These are phyloP conservation scores for Colletotrichum liaoningense DNA, from an alignment of 2,329 filamentous ascomycete genomes.

Conservation along the genomic window DNA sequence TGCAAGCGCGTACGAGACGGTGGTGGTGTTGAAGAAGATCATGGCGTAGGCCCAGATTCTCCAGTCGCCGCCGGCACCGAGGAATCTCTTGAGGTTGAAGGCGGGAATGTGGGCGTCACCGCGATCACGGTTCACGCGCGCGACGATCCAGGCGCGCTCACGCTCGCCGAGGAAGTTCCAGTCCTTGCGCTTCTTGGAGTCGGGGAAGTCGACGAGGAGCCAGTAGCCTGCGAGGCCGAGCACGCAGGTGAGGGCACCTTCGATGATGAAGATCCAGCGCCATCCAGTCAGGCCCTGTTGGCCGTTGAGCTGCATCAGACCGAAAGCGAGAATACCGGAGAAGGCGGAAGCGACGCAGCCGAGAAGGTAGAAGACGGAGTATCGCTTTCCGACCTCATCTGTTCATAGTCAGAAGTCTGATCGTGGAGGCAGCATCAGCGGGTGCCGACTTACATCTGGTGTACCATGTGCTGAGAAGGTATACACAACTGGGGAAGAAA, in stretches of 20 bases:
- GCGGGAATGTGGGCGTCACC: conserved; percentile 66
- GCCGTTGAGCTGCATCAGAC: conserved; percentile 73
- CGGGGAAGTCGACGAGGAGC: conserved; percentile 73
- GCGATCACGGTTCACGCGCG: conserved; percentile 67
- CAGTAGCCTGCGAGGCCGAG: conserved; percentile 64
- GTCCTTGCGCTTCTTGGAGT: conserved; percentile 57
- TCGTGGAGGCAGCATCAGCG: too few relatives aligned
- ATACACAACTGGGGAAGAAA: conserved; percentile 78
- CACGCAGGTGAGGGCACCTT: conserved; percentile 65
- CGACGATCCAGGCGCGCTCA: conserved; percentile 65
- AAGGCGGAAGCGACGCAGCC: conserved; percentile 75
- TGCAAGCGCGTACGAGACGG: conserved; percentile 79
- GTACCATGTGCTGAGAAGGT: conserved; percentile 81
- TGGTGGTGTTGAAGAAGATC: conserved; percentile 75
- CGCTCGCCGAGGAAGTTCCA: conserved; percentile 64
- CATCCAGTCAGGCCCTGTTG: conserved; percentile 66
- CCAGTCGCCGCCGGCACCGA: conserved; percentile 60
- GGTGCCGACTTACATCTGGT: conserved; percentile 64
- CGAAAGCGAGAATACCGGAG: conserved; percentile 76
- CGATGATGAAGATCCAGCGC: conserved; percentile 75
- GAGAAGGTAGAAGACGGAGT: conserved; percentile 76
- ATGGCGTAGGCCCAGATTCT: conserved; percentile 73
- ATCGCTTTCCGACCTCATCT: conserved; percentile 77
- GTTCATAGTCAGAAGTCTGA: neutral
- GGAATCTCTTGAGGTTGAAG: conserved; percentile 61